Base-by-base conservation (phyloP, 208 protist species). In the Crithidia bombi region DNA sequence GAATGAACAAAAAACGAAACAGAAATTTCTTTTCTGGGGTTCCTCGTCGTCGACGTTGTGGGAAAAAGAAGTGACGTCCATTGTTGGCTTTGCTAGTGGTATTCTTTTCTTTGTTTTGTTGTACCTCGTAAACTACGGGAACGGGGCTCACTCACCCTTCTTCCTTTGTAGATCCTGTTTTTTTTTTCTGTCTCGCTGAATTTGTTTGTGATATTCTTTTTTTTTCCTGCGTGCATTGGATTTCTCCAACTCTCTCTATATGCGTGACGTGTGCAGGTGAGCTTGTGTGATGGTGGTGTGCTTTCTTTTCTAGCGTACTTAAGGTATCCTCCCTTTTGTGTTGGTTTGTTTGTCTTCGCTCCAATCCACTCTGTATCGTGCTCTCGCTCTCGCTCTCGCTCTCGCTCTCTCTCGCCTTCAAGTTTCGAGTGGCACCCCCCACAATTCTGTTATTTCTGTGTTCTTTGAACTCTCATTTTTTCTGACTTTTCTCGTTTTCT, bases 401-500 rank as follows among this genome's bases (percentile, higher is more conserved):
- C n/a, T n/a, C n/a, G n/a, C n/a, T n/a, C n/a, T n/a, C n/a, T n/a
- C n/a, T n/a, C n/a, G n/a, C n/a, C n/a, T n/a, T n/a, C n/a, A n/a
- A n/a, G n/a, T n/a, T n/a, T n/a, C n/a, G n/a, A n/a, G n/a, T n/a
- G n/a, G n/a, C n/a, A n/a, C n/a, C n/a, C n/a, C n/a, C n/a, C n/a
- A n/a, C n/a, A n/a, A n/a, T n/a, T n/a, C n/a, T n/a, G n/a, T n/a
- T n/a, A n/a, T n/a, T n/a, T n/a, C n/a, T 41, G 12, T 41, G 12
- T 12, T 6, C 9, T 12, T 6, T 12, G 43, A n/a, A 47, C 7
- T 5, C 10, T 47, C 6, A 32, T 2, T 47, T 10, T 36, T 62
- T 41, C 11, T 66, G 41, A n/a, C 57, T 46, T 25, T 28, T 35
- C 26, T 65, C 25, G 21, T 73, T 66, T 32, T 47, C 59, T 46